Evolutionary conservation across 208 protist genomes (phyloP).

Genomic region (Leishmania tropica): DNA sequence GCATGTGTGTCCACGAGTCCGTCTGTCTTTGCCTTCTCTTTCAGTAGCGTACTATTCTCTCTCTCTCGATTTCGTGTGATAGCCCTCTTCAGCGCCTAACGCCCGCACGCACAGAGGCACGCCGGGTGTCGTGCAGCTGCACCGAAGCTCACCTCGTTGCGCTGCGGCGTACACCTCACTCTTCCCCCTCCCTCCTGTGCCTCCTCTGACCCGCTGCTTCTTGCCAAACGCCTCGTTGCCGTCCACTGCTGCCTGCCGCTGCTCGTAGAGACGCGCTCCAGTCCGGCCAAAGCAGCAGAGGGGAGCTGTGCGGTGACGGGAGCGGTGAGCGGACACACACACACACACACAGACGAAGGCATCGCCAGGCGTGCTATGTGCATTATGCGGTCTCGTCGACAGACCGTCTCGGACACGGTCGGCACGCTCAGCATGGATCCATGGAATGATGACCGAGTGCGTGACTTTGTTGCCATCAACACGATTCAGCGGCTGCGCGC

Average conservation of each 20-base stretch:
- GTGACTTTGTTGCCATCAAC: constrained; percentile 87
- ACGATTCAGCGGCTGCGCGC: constrained; percentile 79
- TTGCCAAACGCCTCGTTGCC: neutral
- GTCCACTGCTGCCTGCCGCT: neutral
- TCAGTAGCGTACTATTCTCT: no score
- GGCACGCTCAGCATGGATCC: constrained; percentile 66
- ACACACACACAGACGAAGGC: neutral
- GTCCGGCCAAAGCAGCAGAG: neutral
- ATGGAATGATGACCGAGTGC: constrained; percentile 81
- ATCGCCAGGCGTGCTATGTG: neutral
- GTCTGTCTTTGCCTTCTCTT: neutral
- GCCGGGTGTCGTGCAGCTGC: neutral
- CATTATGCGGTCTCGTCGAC: constrained; percentile 38
- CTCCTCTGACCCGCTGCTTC: neutral
- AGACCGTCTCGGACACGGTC: constrained; percentile 21
- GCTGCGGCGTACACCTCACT: neutral
- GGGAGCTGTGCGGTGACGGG: neutral
- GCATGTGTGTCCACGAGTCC: neutral
- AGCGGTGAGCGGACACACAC: neutral
- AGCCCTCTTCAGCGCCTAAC: neutral
- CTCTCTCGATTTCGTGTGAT: neutral
- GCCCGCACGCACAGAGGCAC: no score
- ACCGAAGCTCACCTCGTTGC: neutral
- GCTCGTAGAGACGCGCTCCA: neutral
- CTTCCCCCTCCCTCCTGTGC: neutral